Evolutionary conservation across 2,329 filamentous ascomycete species (phyloP).

Genomic region (Hymenoscyphus salicellus): DNA sequence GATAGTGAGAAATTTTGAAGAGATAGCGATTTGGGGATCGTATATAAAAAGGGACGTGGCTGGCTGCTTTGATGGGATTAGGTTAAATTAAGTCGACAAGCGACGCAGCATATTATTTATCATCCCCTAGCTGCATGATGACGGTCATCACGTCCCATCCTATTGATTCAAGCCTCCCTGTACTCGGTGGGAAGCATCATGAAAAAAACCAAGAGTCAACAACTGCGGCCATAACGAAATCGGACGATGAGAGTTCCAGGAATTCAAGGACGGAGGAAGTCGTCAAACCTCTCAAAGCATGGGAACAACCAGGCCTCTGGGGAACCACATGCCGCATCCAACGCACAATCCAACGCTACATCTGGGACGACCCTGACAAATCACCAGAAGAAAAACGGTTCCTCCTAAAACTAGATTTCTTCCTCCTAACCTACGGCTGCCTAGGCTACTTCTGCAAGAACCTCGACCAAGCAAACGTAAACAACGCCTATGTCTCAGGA

Average conservation of each 20-base stretch:
- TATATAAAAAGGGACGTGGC: background rate
- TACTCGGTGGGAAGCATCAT: background rate
- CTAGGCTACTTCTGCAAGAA: slow-evolving; percentile 47
- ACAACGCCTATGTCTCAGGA: slow-evolving; percentile 43
- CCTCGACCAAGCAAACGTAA: slow-evolving; percentile 39
- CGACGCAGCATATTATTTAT: background rate
- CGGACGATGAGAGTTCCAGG: background rate
- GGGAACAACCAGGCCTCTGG: slow-evolving; percentile 21
- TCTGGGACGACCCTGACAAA: slow-evolving; percentile 36
- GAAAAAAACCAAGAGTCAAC: background rate
- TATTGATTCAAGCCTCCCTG: background rate
- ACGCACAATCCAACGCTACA: slow-evolving; percentile 27
- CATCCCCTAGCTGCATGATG: background rate
- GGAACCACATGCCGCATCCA: slow-evolving; percentile 15
- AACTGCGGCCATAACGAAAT: background rate
- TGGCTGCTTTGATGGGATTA: background rate
- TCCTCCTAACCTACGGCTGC: slow-evolving; percentile 45
- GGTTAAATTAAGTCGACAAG: background rate
- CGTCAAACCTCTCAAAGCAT: slow-evolving; percentile 6
- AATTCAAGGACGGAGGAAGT: background rate
- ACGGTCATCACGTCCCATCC: background rate
- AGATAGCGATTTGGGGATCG: background rate
- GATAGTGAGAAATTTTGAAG: background rate
- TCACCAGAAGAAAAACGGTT: slow-evolving; percentile 43
- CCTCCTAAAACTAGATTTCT: slow-evolving; percentile 50